Evolutionary conservation across 768 basidiomycete species (phyloP), one percentile per base, ranked within the genome.

Genomic region (Chalciporus sphaerocephalus): DNA sequence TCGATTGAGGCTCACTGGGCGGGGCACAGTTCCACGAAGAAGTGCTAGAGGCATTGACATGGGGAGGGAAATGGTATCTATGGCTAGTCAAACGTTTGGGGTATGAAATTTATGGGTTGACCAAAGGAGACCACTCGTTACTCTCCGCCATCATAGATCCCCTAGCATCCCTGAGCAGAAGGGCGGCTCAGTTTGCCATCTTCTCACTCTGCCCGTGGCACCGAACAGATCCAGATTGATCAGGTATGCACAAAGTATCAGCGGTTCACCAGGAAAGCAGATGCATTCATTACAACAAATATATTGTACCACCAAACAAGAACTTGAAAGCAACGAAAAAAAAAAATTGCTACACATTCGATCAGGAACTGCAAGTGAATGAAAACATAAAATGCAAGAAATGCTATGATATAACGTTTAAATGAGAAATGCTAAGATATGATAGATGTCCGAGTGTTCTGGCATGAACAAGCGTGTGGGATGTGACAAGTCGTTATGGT

Each of bases 331-430:
- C 50, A 59, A 51, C 30, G 44, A 52, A 55, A 52, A 41, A 30
- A 38, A 37, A 36, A 50, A 55, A 49, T 53, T 66, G 61, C 53
- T 67, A 66, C 64, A 67, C 56, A 39, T 43, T 52, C 56, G 47
- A 63, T 42, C 46, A 38, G 35, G 40, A 62, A 41, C 52, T 50
- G 52, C 41, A 53, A 63, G 37, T 40, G 45, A 54, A 30, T 25
- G 53, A 61, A 51, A 53, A 51, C 50, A 51, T 36, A 45, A n/a
- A 38, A 61, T 64, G 61, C 32, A 47, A 38, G 38, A 54, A 58
- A 59, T 67, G 62, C 56, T 58, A 52, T 63, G 45, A 50, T 54
- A 64, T 56, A 63, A 61, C 28, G 53, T 59, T 66, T 64, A 65
- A 65, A 50, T 54, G 54, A 46, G 34, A 42, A 30, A 51, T 67